phyloP scores from a whole-genome alignment of 192 early-diverging fungal genomes.

The Linnemannia elongata region DNA sequence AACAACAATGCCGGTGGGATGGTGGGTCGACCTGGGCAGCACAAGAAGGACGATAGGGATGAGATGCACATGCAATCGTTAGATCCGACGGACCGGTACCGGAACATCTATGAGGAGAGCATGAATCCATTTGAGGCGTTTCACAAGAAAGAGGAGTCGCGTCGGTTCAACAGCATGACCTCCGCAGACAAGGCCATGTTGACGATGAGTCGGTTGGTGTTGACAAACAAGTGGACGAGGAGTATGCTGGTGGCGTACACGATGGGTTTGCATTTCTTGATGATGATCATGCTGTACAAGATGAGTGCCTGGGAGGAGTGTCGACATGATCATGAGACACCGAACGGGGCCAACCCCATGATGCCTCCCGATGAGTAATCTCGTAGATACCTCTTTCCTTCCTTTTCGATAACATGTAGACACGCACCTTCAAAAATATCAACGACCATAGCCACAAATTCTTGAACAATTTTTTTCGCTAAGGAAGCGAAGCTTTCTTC shows the following conservation, averaged over 20 bases:
- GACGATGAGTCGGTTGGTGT: conserved; percentile 71
- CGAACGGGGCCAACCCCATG: conserved; percentile 58
- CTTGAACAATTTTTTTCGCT: too few relatives aligned
- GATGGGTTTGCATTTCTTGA: conserved; percentile 82
- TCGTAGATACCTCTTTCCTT: background rate
- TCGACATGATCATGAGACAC: conserved; percentile 69
- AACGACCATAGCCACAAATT: background rate
- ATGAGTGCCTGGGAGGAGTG: conserved; percentile 77
- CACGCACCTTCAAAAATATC: background rate
- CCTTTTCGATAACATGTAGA: background rate
- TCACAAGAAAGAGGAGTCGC: conserved; percentile 77
- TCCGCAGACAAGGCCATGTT: conserved; percentile 80
- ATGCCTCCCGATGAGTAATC: conserved; percentile 34
- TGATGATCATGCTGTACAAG: conserved; percentile 79
- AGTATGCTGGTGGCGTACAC: conserved; percentile 78
- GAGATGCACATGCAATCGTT: conserved; percentile 52
- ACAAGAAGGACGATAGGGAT: conserved; percentile 53
- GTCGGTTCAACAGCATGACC: conserved; percentile 80
- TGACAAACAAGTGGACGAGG: conserved; percentile 78
- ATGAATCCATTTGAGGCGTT: conserved; percentile 94
- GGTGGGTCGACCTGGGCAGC: conserved; percentile 17
- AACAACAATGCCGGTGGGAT: background rate
- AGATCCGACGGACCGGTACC: conserved; percentile 77
- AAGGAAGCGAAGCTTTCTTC: too few relatives aligned
- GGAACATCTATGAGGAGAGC: conserved; percentile 85